These are phyloP conservation scores for Chalciporus chontae DNA, from an alignment of 768 basidiomycete genomes.

Conservation along the genomic window DNA sequence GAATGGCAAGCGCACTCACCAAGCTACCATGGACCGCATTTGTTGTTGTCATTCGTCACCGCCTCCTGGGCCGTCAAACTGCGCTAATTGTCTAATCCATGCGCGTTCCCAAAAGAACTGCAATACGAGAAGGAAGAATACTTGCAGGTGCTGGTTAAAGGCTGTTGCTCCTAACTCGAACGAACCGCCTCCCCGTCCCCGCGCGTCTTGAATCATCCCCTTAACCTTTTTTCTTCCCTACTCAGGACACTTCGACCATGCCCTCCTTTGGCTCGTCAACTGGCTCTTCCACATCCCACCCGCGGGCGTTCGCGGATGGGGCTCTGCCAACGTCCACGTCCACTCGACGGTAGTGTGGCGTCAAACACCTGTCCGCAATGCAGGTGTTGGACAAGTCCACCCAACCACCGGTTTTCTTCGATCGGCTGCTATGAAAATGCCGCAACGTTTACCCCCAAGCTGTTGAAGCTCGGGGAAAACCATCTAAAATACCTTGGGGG, in stretches of 20 bases:
- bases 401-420: conserved; percentile 21
- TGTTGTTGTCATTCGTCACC: no score
- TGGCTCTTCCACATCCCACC: background rate
- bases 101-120: no score
- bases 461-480: background rate
- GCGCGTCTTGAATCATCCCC: background rate
- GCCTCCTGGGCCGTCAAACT: no score
- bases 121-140: no score
- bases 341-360: background rate
- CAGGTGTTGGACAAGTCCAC: conserved; percentile 6
- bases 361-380: conserved; percentile 20
- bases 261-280: background rate
- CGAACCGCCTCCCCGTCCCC: no score
- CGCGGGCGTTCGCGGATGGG: background rate
- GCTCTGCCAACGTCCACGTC: background rate
- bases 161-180: background rate
- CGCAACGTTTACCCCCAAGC: conserved; percentile 12
- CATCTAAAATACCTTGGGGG: conserved; percentile 5
- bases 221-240: background rate
- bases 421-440: conserved; percentile 7
- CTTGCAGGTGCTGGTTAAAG: background rate
- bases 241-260: background rate
- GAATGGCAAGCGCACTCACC: no score
- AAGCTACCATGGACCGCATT: no score
- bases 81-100: no score